phyloP scores from a whole-genome alignment of 2,329 filamentous ascomycete genomes.

The Phyllosticta citribraziliensis region DNA sequence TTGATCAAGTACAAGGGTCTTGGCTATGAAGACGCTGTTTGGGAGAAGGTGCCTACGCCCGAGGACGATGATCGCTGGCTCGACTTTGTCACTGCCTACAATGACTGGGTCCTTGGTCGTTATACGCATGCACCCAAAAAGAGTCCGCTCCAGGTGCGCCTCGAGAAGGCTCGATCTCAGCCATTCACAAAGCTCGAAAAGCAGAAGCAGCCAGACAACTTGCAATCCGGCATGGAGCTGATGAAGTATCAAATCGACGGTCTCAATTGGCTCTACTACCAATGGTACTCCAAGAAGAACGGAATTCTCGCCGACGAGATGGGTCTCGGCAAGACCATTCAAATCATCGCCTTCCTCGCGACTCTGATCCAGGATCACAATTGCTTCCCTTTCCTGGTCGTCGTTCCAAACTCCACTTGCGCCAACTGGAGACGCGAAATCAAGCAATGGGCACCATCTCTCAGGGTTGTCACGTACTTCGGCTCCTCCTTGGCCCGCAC shows the following conservation, averaged over 20 bases:
- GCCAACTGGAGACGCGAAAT: constrained; percentile 97
- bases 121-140: constrained; percentile 55
- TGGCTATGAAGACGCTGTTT: constrained; percentile 80
- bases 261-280: constrained; percentile 89
- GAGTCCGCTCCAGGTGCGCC: constrained; percentile 52
- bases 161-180: constrained; percentile 55
- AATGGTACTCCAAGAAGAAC: constrained; percentile 73
- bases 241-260: constrained; percentile 94
- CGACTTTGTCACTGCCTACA: constrained; percentile 74
- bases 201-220: constrained; percentile 59
- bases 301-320: constrained; percentile 95
- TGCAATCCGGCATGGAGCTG: constrained; percentile 62
- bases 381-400: constrained; percentile 86
- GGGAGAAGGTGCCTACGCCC: constrained; percentile 67
- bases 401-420: constrained; percentile 90
- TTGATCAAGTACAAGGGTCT: constrained; percentile 90
- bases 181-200: constrained; percentile 62
- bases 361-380: constrained; percentile 51
- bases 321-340: constrained; percentile 95
- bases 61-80: constrained; percentile 61
- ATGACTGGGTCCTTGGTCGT: constrained; percentile 72
- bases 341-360: constrained; percentile 74
- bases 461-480: constrained; percentile 89
- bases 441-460: constrained; percentile 78
- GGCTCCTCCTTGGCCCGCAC: constrained; percentile 66